These are phyloP conservation scores for Solanum gandarillasii DNA, from an alignment of 257 asterid species.

Conservation along the genomic window DNA sequence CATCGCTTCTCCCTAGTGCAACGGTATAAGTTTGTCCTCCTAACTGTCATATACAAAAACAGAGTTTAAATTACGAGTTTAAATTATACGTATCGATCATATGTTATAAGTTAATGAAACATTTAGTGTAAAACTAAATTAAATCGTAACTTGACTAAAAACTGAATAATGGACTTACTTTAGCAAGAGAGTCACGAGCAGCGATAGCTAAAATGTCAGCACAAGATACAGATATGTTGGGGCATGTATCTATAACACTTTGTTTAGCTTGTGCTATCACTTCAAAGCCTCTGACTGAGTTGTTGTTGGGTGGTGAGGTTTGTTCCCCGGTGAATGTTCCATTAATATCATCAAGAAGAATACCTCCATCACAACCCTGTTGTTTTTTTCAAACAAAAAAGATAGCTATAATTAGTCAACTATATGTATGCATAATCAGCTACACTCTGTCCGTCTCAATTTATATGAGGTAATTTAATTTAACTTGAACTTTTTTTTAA, in stretches of 20 bases:
- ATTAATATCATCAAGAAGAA: background rate
- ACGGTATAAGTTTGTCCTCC: slow-evolving; percentile 5
- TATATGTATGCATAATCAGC: no score
- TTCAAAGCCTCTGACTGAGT: slow-evolving; percentile 3
- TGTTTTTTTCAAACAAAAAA: background rate
- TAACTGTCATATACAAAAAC: background rate
- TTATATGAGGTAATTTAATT: background rate
- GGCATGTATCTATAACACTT: background rate
- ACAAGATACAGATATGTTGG: background rate
- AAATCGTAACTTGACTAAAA: background rate
- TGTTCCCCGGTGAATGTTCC: slow-evolving; percentile 2
- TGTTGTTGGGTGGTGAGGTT: background rate
- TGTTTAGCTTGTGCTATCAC: slow-evolving; percentile 1
- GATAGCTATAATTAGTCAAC: background rate
- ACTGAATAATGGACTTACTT: background rate
- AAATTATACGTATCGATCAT: background rate
- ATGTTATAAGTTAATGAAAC: background rate
- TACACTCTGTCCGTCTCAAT: fast-evolving
- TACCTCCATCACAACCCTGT: slow-evolving; percentile 7
- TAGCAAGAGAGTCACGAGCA: slow-evolving; percentile 2
- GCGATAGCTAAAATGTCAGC: slow-evolving; percentile 1
- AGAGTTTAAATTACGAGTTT: background rate
- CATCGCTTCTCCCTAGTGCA: background rate
- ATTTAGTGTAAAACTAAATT: no score
- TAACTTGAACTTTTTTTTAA: no score